phyloP scores from a whole-genome alignment of 805 yeast genomes.

The Isabelozyma heimii region DNA sequence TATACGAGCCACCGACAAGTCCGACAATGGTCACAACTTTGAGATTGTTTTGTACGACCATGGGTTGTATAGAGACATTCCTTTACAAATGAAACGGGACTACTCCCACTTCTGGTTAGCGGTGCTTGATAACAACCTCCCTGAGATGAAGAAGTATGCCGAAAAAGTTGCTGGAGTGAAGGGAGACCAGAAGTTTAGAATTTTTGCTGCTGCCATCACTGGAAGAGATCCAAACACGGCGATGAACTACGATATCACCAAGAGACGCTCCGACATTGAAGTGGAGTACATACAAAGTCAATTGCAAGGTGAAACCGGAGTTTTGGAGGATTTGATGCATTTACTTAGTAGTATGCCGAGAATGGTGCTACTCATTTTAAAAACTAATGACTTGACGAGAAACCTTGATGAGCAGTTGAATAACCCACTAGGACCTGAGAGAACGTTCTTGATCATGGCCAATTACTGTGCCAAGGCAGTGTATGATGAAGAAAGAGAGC shows the following conservation, averaged over 20 bases:
- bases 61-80: conserved; percentile 86
- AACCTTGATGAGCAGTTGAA: conserved; percentile 80
- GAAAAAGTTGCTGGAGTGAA: conserved; percentile 72
- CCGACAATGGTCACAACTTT: conserved; percentile 61
- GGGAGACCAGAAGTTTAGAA: conserved; percentile 70
- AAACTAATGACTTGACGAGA: conserved; percentile 92
- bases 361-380: conserved; percentile 78
- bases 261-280: conserved; percentile 59
- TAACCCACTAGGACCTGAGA: conserved; percentile 80
- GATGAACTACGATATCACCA: conserved; percentile 54
- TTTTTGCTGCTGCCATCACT: conserved; percentile 91
- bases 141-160: conserved; percentile 70
- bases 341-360: conserved; percentile 79
- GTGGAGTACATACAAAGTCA: conserved; percentile 63
- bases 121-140: conserved; percentile 65
- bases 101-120: conserved; percentile 95
- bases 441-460: conserved; percentile 87
- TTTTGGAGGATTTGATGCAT: conserved; percentile 74
- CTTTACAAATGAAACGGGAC: conserved; percentile 69
- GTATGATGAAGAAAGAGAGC: conserved; percentile 61
- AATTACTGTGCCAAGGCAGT: conserved; percentile 83
- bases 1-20: conserved; percentile 44
- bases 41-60: conserved; percentile 93
- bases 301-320: conserved; percentile 54
- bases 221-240: conserved; percentile 87